A percentile compares a stretch with the other conserved stretches of the same genome.
phyloP scores from a whole-genome alignment of 148 eudicot genomes.

The Chenopodium suecicum region DNA sequence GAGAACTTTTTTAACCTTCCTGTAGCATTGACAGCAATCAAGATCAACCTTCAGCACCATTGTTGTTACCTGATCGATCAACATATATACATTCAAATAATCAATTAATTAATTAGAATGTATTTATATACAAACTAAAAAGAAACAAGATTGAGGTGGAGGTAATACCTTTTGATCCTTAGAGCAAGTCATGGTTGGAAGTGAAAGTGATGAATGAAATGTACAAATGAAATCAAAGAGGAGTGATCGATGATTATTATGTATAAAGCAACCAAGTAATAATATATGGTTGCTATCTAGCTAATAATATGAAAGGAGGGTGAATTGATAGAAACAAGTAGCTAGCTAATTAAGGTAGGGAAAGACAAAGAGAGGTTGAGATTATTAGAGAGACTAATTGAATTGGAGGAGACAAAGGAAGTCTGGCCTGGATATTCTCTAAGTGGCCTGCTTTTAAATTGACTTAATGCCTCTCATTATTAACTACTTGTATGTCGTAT shows the following conservation, averaged over 20 bases:
- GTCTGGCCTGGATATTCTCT: neutral
- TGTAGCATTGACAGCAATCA: constrained; percentile 68
- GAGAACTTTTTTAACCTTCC: constrained; percentile 65
- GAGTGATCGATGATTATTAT: neutral
- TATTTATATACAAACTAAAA: too few relatives aligned
- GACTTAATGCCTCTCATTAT: neutral
- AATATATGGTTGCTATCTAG: neutral
- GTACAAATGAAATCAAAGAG: neutral
- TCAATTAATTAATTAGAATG: too few relatives aligned
- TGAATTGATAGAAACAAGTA: neutral
- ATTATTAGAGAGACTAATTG: too few relatives aligned
- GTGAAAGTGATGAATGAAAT: too few relatives aligned
- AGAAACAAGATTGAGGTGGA: neutral
- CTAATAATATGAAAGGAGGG: neutral
- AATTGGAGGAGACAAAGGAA: neutral
- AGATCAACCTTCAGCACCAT: constrained; percentile 83
- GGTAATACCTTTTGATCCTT: constrained; percentile 21
- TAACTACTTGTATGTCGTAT: neutral
- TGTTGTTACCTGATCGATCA: constrained; percentile 42
- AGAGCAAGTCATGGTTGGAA: constrained; percentile 25
- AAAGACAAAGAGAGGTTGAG: neutral
- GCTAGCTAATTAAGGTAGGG: too few relatives aligned
- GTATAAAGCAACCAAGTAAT: too few relatives aligned
- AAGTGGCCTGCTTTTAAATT: constrained; percentile 7
- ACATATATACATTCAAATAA: neutral